These are phyloP conservation scores for Lepidium africanum DNA, from an alignment of 345 rosid genomes.

Conservation along the genomic window DNA sequence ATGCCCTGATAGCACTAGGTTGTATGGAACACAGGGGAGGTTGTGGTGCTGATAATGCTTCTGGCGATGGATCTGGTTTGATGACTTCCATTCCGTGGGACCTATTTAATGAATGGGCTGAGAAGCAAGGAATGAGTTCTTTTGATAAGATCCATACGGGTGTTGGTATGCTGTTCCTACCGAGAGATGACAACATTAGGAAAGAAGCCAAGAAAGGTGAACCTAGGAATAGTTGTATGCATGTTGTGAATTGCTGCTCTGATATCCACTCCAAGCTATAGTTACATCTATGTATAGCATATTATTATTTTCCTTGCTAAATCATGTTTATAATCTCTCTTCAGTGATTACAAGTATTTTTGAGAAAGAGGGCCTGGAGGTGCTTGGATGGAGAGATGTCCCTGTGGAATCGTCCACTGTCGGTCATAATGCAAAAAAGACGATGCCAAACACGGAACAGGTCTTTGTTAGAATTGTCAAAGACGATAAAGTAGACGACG, in stretches of 20 bases:
- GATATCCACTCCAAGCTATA: neutral
- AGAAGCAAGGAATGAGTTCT: constrained; percentile 57
- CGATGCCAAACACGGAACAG: constrained; percentile 92
- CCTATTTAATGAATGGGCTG: constrained; percentile 72
- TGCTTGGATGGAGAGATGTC: constrained; percentile 97
- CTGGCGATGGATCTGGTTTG: constrained; percentile 95
- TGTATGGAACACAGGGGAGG: constrained; percentile 99
- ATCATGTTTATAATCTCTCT: constrained; percentile 17
- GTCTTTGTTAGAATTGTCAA: constrained; percentile 87
- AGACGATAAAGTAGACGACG: constrained; percentile 81
- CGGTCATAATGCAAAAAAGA: constrained; percentile 85
- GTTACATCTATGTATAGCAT: neutral
- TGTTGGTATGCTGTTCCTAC: constrained; percentile 93
- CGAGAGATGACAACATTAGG: constrained; percentile 50
- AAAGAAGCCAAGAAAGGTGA: constrained; percentile 80
- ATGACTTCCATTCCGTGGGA: constrained; percentile 99
- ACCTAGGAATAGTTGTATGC: neutral
- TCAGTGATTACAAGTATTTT: constrained; percentile 69
- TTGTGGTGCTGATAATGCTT: constrained; percentile 96
- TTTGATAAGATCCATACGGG: constrained; percentile 83
- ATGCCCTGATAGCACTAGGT: constrained; percentile 87
- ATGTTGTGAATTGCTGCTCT: constrained; percentile 1
- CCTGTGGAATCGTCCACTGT: constrained; percentile 81
- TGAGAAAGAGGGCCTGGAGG: constrained; percentile 94
- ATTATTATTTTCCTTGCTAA: neutral